These are phyloP conservation scores for Gilbertella persicaria DNA, from an alignment of 371 early-diverging fungal genomes.

Conservation along the genomic window DNA sequence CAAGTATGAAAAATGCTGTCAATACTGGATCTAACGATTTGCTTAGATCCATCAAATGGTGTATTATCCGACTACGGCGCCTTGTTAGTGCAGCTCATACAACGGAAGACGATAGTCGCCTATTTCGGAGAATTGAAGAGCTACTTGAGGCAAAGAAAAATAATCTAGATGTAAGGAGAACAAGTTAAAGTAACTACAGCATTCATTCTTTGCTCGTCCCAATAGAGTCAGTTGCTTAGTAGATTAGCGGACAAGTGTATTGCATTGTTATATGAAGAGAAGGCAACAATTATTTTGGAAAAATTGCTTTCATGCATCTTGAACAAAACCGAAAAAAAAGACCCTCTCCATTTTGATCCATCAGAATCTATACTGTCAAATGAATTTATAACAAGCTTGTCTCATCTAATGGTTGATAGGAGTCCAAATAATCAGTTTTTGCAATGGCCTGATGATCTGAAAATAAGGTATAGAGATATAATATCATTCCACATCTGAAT, in stretches of 20 bases:
- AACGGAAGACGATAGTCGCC: not conserved
- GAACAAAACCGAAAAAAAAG: not conserved
- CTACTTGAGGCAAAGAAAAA: slow-evolving; percentile 1
- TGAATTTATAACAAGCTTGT: slow-evolving; percentile 4
- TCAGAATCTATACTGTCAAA: slow-evolving; percentile 2
- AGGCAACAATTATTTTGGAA: not conserved
- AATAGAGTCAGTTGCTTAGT: not conserved
- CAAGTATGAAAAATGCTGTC: not conserved
- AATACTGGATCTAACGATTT: not conserved
- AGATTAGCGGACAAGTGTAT: not conserved
- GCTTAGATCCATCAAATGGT: slow-evolving; percentile 17
- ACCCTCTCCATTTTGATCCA: not conserved
- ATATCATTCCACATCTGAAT: too few species aligned
- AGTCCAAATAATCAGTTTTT: not conserved
- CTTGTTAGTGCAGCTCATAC: not conserved
- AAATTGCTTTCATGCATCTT: not conserved
- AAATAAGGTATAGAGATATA: slow-evolving; percentile 5
- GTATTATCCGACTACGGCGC: slow-evolving; percentile 18
- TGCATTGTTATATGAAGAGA: not conserved
- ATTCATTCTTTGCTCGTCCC: too few species aligned
- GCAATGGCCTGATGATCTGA: slow-evolving; percentile 9
- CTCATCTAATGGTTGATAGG: not conserved
- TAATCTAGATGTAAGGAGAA: not conserved
- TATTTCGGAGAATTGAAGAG: not conserved
- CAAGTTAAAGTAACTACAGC: not conserved